Evolutionary conservation across 1,139 yeast genomes (phyloP).

Genomic region (Saccharomyces hybrid): DNA sequence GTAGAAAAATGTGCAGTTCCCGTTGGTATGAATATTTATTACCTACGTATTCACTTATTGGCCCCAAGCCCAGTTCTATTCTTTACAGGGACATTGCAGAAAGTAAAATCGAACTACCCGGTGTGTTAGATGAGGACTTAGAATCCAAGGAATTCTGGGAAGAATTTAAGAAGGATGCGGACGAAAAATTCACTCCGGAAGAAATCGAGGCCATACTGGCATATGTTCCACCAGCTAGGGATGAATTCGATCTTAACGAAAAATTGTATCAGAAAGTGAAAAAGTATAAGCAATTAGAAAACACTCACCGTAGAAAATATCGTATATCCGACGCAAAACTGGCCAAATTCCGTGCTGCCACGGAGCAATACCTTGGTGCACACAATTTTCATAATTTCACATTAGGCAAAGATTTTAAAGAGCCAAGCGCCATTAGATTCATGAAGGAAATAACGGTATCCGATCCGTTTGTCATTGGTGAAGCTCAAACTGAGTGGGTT

Average conservation of each 20-base stretch:
- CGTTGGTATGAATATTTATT: conserved; percentile 87
- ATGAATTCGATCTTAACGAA: conserved; percentile 33
- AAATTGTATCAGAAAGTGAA: conserved; percentile 40
- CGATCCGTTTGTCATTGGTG: conserved; percentile 89
- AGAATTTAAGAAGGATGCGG: conserved; percentile 40
- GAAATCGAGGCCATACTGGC: conserved; percentile 36
- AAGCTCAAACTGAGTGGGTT: conserved; percentile 92
- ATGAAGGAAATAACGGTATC: conserved; percentile 74
- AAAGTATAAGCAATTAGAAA: conserved; percentile 58
- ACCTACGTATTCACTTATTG: conserved; percentile 82
- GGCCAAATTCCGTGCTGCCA: conserved; percentile 54
- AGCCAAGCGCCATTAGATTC: conserved; percentile 73
- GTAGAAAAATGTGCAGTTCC: conserved; percentile 90
- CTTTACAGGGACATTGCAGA: conserved; percentile 53
- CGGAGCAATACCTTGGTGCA: conserved; percentile 71
- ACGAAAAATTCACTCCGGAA: conserved; percentile 42
- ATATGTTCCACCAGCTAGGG: conserved; percentile 34
- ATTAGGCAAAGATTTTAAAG: conserved; percentile 77
- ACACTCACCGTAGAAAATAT: conserved; percentile 58
- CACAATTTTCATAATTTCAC: conserved; percentile 96
- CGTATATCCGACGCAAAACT: conserved; percentile 59
- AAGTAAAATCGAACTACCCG: conserved; percentile 51
- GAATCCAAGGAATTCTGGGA: conserved; percentile 76
- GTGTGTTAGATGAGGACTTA: conserved; percentile 48
- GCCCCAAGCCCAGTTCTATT: conserved; percentile 73